Conservation (phyloP, 1,139 yeast genomes). For the Ogataea hybrid region DNA sequence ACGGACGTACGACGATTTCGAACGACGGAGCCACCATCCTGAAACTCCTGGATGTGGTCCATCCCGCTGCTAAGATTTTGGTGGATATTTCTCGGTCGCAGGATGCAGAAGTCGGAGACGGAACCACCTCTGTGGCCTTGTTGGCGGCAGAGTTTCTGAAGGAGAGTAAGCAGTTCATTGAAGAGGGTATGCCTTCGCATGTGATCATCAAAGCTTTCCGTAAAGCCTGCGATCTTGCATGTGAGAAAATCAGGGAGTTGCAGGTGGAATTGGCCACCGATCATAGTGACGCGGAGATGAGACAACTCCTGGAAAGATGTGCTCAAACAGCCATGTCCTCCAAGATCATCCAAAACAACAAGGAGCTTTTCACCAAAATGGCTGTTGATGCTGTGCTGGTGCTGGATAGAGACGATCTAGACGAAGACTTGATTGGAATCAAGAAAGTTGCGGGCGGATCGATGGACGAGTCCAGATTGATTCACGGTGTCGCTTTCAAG, state of each 20-base stretch:
- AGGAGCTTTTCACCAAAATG: slow-evolving; percentile 90
- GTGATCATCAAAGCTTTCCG: slow-evolving; percentile 86
- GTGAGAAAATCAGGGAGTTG: slow-evolving; percentile 67
- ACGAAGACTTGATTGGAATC: slow-evolving; percentile 89
- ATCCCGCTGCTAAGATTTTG: slow-evolving; percentile 94
- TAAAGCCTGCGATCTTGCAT: slow-evolving; percentile 76
- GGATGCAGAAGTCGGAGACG: slow-evolving; percentile 99
- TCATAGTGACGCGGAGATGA: slow-evolving; percentile 45
- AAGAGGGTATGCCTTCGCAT: slow-evolving; percentile 93
- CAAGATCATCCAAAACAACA: slow-evolving; percentile 82
- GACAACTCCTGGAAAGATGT: slow-evolving; percentile 83
- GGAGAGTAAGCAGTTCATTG: slow-evolving; percentile 86
- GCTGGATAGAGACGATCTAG: slow-evolving; percentile 79
- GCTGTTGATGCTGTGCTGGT: slow-evolving; percentile 93
- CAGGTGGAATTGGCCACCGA: slow-evolving; percentile 63
- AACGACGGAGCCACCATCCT: slow-evolving; percentile 98
- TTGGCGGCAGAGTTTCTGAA: slow-evolving; percentile 93
- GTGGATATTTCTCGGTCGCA: slow-evolving; percentile 96
- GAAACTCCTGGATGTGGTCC: slow-evolving; percentile 90
- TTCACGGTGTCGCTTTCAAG: slow-evolving; percentile 95
- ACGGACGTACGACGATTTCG: slow-evolving; percentile 89
- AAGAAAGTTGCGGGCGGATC: slow-evolving; percentile 97
- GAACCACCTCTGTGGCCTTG: slow-evolving; percentile 94
- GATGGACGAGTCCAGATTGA: slow-evolving; percentile 86
- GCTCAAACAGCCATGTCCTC: slow-evolving; percentile 98